Conservation (phyloP, 306 rosid genomes). For the Cercis canadensis region DNA sequence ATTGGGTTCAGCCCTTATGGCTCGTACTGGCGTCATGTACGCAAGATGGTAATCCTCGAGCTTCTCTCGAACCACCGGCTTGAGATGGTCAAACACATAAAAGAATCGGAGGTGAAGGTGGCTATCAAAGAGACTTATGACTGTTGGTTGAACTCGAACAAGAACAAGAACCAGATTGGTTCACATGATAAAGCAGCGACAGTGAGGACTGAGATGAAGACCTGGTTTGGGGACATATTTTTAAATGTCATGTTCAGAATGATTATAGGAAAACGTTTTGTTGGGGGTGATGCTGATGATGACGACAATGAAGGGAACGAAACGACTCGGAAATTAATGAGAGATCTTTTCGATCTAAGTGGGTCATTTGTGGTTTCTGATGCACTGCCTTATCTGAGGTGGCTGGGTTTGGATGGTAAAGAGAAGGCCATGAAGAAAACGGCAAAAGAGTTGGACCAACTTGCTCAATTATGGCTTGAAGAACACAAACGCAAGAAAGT, state of each 20-base stretch:
- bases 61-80: too few species aligned
- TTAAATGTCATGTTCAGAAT: constrained; percentile 27
- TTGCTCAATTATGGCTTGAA: constrained; percentile 30
- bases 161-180: too few species aligned
- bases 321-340: constrained; percentile 6
- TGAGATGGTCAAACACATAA: too few species aligned
- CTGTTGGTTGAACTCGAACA: too few species aligned
- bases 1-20: constrained; percentile 42
- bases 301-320: constrained; percentile 22
- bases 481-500: constrained; percentile 37
- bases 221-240: constrained; percentile 41
- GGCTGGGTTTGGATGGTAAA: constrained; percentile 52
- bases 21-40: constrained; percentile 50
- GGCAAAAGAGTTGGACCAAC: constrained; percentile 32
- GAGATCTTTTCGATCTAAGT: neutral
- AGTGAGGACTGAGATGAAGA: constrained; percentile 36
- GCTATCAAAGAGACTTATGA: too few species aligned
- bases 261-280: constrained; percentile 41
- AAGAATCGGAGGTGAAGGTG: too few species aligned
- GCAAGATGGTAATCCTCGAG: constrained; percentile 39
- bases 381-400: too few species aligned
- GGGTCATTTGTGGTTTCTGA: too few species aligned
- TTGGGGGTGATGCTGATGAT: neutral
- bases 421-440: constrained; percentile 46
- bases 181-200: too few species aligned